These are phyloP conservation scores for Vaccinium macrocarpon DNA, from an alignment of 148 eudicot genomes.

Conservation along the genomic window DNA sequence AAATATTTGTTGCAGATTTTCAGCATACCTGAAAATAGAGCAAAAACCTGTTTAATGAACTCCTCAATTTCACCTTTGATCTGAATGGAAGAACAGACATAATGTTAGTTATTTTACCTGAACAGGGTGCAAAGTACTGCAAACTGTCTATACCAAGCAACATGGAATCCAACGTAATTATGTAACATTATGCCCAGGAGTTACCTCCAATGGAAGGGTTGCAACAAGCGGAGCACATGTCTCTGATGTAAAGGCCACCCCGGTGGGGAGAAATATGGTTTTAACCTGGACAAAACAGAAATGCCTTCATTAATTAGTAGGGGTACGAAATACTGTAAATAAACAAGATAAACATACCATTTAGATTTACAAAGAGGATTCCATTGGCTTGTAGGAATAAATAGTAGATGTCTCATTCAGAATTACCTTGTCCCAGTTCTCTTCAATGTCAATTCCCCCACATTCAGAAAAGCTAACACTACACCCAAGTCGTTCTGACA, in stretches of 20 bases:
- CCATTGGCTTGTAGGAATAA: background rate
- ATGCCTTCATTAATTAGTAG: background rate
- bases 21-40: conserved; percentile 68
- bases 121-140: background rate
- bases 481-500: conserved; percentile 91
- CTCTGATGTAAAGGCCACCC: conserved; percentile 70
- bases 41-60: conserved; percentile 63
- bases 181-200: conserved; percentile 4
- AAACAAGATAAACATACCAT: background rate
- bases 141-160: background rate
- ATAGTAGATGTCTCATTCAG: background rate
- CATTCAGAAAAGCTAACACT: conserved; percentile 97
- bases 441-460: conserved; percentile 99
- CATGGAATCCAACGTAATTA: background rate
- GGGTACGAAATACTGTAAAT: background rate
- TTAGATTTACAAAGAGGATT: background rate
- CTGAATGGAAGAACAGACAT: conserved; percentile 34
- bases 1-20: background rate
- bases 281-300: conserved; percentile 64
- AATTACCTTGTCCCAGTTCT: conserved; percentile 98
- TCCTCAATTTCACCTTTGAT: conserved; percentile 81
- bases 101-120: conserved; percentile 6
- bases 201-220: conserved; percentile 94
- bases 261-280: conserved; percentile 81
- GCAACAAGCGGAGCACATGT: conserved; percentile 95